phyloP scores from a whole-genome alignment of 2,329 filamentous ascomycete genomes.

The Colletotrichum echinochloae region DNA sequence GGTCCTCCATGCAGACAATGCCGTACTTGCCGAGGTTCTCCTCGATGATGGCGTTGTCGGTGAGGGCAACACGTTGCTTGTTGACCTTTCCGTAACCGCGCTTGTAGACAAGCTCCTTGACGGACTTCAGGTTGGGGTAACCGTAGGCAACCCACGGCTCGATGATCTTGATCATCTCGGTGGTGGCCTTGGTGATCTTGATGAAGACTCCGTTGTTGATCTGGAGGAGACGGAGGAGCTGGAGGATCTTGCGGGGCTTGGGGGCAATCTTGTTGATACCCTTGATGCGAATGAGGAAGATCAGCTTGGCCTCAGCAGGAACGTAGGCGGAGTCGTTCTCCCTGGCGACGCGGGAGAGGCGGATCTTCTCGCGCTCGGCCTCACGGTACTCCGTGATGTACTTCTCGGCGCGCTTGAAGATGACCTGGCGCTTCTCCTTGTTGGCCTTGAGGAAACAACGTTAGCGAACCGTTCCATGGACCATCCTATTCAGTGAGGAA shows the following conservation, averaged over 20 bases:
- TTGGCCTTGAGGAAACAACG: constrained; percentile 73
- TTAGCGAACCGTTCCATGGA: constrained; percentile 22
- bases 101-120: constrained; percentile 99
- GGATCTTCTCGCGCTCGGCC: constrained; percentile 97
- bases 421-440: constrained; percentile 98
- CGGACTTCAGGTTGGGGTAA: constrained; percentile 99
- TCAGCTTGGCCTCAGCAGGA: constrained; percentile 92
- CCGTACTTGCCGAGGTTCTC: constrained; percentile 97
- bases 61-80: constrained; percentile 96
- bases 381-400: constrained; percentile 99
- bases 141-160: constrained; percentile 99
- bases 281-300: constrained; percentile 99
- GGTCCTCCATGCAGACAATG: constrained; percentile 99
- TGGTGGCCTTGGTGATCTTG: constrained; percentile 95
- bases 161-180: constrained; percentile 97
- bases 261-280: constrained; percentile 99
- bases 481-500: constrained; percentile 38
- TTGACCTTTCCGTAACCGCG: constrained; percentile 98
- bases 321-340: constrained; percentile 94
- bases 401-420: constrained; percentile 99
- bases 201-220: constrained; percentile 99
- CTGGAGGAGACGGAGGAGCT: constrained; percentile 98
- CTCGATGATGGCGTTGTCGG: constrained; percentile 98
- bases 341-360: constrained; percentile 89
- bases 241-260: constrained; percentile 99